Evolutionary conservation across 768 basidiomycete species (phyloP).

Genomic region (Macrocybe gigantea): DNA sequence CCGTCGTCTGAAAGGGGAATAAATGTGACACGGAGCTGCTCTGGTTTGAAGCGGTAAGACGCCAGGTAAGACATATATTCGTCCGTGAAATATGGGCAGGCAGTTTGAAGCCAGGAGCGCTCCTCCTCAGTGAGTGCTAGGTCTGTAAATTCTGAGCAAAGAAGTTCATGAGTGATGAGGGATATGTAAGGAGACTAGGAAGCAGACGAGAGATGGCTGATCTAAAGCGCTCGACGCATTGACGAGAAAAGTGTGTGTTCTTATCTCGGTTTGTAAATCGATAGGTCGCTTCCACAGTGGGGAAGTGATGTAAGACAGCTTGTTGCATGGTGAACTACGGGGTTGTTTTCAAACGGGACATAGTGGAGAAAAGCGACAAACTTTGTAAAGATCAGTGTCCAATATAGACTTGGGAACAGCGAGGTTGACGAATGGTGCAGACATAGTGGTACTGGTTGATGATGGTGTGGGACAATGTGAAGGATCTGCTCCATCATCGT

Average conservation of each 20-base stretch:
- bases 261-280: conserved; percentile 77
- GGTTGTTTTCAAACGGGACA: not conserved
- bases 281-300: conserved; percentile 63
- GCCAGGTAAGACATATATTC: conserved; percentile 76
- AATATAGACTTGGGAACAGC: conserved; percentile 55
- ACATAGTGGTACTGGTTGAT: conserved; percentile 18
- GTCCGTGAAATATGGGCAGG: conserved; percentile 70
- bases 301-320: conserved; percentile 75
- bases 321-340: conserved; percentile 92
- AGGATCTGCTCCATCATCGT: no score
- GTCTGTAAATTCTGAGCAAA: conserved; percentile 56
- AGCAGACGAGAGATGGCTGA: conserved; percentile 49
- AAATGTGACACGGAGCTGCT: conserved; percentile 66
- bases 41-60: conserved; percentile 64
- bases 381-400: conserved; percentile 96
- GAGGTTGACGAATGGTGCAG: conserved; percentile 22
- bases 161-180: conserved; percentile 2
- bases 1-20: conserved; percentile 47
- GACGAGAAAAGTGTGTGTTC: conserved; percentile 56
- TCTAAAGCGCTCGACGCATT: conserved; percentile 56
- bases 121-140: conserved; percentile 59
- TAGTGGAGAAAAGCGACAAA: conserved; percentile 16
- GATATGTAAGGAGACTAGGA: not conserved
- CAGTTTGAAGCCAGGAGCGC: conserved; percentile 52
- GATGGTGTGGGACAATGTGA: no score